Conservation (phyloP, 148 eudicot species). For the Cornus controversa region DNA sequence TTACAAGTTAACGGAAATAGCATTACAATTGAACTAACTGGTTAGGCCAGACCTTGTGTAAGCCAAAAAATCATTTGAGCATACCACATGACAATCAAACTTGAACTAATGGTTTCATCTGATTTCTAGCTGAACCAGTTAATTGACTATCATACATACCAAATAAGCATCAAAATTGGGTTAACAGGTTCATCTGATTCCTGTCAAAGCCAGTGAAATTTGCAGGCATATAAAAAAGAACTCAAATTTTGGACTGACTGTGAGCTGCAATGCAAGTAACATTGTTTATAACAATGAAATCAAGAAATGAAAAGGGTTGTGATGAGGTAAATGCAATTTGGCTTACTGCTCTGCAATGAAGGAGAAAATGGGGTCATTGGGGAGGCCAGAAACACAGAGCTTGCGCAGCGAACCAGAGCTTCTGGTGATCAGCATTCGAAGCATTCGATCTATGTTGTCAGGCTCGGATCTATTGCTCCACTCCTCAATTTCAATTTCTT, state of each 20-base stretch:
- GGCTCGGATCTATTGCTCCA: conserved; percentile 48
- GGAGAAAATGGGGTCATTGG: conserved; percentile 44
- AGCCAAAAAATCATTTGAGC: no score
- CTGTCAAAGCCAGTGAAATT: neutral
- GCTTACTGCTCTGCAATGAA: conserved; percentile 70
- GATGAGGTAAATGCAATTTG: neutral
- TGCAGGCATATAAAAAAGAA: neutral
- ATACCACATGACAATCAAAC: no score
- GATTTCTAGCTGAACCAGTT: neutral
- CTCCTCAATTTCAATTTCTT: conserved; percentile 64
- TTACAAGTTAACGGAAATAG: no score
- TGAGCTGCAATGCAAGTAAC: neutral
- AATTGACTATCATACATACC: no score
- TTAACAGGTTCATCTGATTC: neutral
- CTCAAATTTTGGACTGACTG: neutral
- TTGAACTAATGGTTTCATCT: neutral
- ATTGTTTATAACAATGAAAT: neutral
- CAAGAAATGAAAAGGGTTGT: neutral
- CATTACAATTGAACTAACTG: no score
- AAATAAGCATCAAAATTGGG: neutral
- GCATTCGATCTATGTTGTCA: conserved; percentile 50
- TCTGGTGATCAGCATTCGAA: conserved; percentile 52
- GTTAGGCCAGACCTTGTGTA: no score
- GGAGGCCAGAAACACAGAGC: conserved; percentile 56
- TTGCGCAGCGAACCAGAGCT: conserved; percentile 55